Conservation (phyloP, 2,329 filamentous ascomycete genomes). For the Pseudohalonectria lignicola region DNA sequence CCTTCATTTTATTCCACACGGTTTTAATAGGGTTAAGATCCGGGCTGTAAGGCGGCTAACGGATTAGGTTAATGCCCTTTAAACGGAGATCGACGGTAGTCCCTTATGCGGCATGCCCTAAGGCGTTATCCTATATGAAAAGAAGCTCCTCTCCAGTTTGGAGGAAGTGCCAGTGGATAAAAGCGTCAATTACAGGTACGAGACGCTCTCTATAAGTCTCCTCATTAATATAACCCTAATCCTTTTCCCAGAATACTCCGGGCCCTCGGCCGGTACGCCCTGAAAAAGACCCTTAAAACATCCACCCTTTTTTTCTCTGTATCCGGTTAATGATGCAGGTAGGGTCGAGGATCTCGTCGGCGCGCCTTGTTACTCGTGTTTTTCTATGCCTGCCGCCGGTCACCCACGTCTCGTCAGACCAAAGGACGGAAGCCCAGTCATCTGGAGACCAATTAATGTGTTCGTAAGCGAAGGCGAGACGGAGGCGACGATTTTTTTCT, state of each 20-base stretch:
- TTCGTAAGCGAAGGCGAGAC: constrained; percentile 3
- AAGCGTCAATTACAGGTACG: constrained; percentile 7
- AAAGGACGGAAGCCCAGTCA: constrained; percentile 9
- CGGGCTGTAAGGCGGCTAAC: constrained; percentile 6
- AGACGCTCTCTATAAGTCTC: constrained; percentile 11
- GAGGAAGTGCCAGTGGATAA: constrained; percentile 1
- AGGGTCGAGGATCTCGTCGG: constrained; percentile 11
- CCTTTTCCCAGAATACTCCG: constrained; percentile 19
- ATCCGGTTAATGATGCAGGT: constrained; percentile 11
- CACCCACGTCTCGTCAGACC: constrained; percentile 11
- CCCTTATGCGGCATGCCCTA: not conserved
- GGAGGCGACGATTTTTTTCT: constrained; percentile 1
- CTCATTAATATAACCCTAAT: constrained; percentile 15
- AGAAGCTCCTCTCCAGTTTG: not conserved
- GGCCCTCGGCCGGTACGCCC: constrained; percentile 12
- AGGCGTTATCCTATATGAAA: not conserved
- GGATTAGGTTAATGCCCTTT: constrained; percentile 2
- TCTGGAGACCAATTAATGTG: constrained; percentile 4
- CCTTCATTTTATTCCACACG: constrained; percentile 9
- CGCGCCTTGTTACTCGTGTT: constrained; percentile 8
- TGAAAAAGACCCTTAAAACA: constrained; percentile 18
- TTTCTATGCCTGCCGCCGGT: constrained; percentile 6
- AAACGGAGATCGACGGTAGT: constrained; percentile 2
- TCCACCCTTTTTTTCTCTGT: constrained; percentile 13
- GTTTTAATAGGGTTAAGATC: constrained; percentile 8